Base-by-base conservation (phyloP, 2,329 filamentous ascomycete species). In the Monilinia fructigena region DNA sequence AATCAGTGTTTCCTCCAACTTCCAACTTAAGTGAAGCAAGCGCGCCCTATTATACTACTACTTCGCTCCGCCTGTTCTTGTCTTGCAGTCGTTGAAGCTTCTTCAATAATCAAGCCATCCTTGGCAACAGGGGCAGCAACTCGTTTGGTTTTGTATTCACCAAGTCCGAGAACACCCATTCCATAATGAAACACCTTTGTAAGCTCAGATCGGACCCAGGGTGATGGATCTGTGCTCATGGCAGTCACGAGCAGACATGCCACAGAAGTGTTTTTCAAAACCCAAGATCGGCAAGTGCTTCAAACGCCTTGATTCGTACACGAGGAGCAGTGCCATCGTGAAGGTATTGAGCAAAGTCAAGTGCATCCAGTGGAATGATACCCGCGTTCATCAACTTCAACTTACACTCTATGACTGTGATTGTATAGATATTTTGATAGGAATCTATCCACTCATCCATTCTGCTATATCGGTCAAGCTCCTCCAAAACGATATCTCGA, bases 361-460 rank as follows among this genome's bases (percentile, higher is more conserved):
- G 70, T 0, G 82, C 81, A 52, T 82, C 79, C 42, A 78, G 75
- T 0, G 83, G 81, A 45, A 89, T 87, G 20, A 89, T 82, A 20
- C 83, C 82, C 4, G 84, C 84, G 76, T 88, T 87, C 86, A 89
- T 89, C 62, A 89, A 77, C 52, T 79, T 80, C 72, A 82, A 81
- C 73, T 87, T 85, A 66, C 87, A 87, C 66, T 87, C 83, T 54
- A 89, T 76, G 4, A 85, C 85, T 23, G 87, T 84, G 69, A 83
- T 81, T 23, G 87, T 88, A 81, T 86, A 87, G 65, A 87, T 82
- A 68, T 90, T 90, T 68, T 89, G 86, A 73, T 88, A 89, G 3
- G 87, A 89, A 68, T 84, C 81, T 20, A 85, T 85, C 83, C 88
- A 90, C 74, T 89, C 86, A 73, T 90, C 88, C 78, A 87, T 87